Evolutionary conservation across 106 monocot species (phyloP).

Genomic region (Dioscorea dumetorum): DNA sequence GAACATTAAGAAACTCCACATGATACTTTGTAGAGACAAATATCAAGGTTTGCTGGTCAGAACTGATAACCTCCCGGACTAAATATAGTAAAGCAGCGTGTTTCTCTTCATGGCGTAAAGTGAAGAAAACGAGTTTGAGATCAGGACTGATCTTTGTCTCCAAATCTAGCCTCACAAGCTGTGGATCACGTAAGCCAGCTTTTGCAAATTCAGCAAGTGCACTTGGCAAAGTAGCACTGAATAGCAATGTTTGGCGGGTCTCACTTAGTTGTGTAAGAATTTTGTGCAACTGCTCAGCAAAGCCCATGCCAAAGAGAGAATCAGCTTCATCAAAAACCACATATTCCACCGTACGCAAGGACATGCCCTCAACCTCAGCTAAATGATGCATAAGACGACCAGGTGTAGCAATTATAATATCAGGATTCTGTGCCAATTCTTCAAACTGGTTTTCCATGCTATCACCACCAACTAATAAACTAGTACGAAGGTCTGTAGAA

Average conservation of each 20-base stretch:
- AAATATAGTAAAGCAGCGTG: conserved; percentile 77
- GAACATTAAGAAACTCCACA: conserved; percentile 79
- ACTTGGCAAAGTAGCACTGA: conserved; percentile 90
- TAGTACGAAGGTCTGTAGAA: conserved; percentile 59
- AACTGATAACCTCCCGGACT: conserved; percentile 71
- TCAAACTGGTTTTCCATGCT: conserved; percentile 98
- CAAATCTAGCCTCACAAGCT: conserved; percentile 73
- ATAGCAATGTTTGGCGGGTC: conserved; percentile 87
- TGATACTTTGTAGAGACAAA: conserved; percentile 96
- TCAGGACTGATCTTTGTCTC: conserved; percentile 91
- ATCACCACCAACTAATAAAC: conserved; percentile 92
- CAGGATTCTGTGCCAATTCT: conserved; percentile 82
- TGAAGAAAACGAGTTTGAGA: conserved; percentile 70
- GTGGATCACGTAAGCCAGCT: conserved; percentile 88
- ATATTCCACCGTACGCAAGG: conserved; percentile 81
- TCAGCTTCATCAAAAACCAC: conserved; percentile 99
- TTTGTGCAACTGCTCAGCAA: conserved; percentile 75
- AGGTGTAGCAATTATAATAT: conserved; percentile 96
- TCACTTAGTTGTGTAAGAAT: conserved; percentile 74
- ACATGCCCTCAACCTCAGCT: conserved; percentile 79
- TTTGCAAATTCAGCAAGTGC: conserved; percentile 95
- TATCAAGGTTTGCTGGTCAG: conserved; percentile 77
- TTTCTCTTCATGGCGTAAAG: conserved; percentile 89
- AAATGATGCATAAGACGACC: conserved; percentile 96
- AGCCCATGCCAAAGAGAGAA: conserved; percentile 87